Evolutionary conservation across 2,329 filamentous ascomycete species (phyloP).

Genomic region (Hypomyces rosellus): DNA sequence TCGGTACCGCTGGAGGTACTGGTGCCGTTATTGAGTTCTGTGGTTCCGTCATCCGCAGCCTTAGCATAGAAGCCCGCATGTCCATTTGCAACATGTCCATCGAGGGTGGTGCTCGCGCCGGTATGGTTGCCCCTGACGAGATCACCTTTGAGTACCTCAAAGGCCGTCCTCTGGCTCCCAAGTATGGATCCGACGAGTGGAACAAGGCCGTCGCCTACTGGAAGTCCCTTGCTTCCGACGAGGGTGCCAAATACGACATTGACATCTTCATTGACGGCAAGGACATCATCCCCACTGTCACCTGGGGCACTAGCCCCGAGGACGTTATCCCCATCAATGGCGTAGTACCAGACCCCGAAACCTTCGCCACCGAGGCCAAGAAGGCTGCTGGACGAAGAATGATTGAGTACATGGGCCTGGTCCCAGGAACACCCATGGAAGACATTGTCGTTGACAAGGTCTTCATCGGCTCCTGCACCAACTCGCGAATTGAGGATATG

Average conservation of each 20-base stretch:
- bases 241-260: constrained; percentile 82
- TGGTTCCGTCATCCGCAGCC: constrained; percentile 78
- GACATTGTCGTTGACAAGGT: constrained; percentile 93
- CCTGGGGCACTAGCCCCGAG: constrained; percentile 95
- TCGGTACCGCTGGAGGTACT: constrained; percentile 91
- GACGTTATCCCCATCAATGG: constrained; percentile 94
- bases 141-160: constrained; percentile 93
- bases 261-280: constrained; percentile 87
- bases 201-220: constrained; percentile 83
- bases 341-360: constrained; percentile 82
- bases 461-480: constrained; percentile 97
- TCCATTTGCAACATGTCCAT: constrained; percentile 99
- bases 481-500: constrained; percentile 92
- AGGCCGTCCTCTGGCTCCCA: constrained; percentile 80
- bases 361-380: constrained; percentile 73
- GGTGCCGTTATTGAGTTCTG: constrained; percentile 96
- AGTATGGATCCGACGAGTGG: constrained; percentile 80
- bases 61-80: constrained; percentile 98
- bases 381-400: constrained; percentile 74
- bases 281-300: constrained; percentile 88
- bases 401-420: constrained; percentile 94
- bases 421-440: constrained; percentile 79
- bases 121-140: constrained; percentile 95
- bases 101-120: constrained; percentile 88
- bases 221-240: constrained; percentile 77